Conservation (phyloP, 306 rosid genomes). For the Fragaria vesca region DNA sequence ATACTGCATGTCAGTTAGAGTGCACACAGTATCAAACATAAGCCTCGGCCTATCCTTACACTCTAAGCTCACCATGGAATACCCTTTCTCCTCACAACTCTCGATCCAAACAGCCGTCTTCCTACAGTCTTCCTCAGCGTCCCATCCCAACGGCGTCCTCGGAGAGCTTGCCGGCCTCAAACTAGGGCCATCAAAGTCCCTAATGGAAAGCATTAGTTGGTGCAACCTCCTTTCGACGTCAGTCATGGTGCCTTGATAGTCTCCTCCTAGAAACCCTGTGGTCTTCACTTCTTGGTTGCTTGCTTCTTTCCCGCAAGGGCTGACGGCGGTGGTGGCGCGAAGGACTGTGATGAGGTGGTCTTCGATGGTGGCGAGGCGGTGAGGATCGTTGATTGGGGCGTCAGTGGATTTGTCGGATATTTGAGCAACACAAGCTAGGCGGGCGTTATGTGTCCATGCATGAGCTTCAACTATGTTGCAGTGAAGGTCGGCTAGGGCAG, state of each 20-base stretch:
- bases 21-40: constrained; percentile 78
- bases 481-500: constrained; percentile 56
- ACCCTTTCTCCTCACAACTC: constrained; percentile 59
- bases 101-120: constrained; percentile 44
- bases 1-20: constrained; percentile 70
- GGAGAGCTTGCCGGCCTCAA: not conserved
- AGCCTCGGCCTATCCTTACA: constrained; percentile 65
- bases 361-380: constrained; percentile 46
- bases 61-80: constrained; percentile 54
- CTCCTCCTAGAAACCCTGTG: constrained; percentile 32
- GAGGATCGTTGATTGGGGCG: constrained; percentile 48
- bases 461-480: constrained; percentile 68
- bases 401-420: constrained; percentile 59
- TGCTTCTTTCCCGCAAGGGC: constrained; percentile 9
- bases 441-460: constrained; percentile 69
- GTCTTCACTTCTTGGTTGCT: constrained; percentile 43
- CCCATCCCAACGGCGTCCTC: constrained; percentile 1
- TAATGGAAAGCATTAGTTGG: constrained; percentile 53
- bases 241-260: constrained; percentile 37
- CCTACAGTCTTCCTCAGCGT: constrained; percentile 29
- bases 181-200: constrained; percentile 48
- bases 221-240: constrained; percentile 66
- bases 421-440: constrained; percentile 60
- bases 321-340: constrained; percentile 34
- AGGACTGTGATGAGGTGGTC: constrained; percentile 56